A percentile compares a stretch with the other conserved stretches of the same genome.
phyloP scores from a whole-genome alignment of 768 basidiomycete genomes.

The Nidularia pulvinata region DNA sequence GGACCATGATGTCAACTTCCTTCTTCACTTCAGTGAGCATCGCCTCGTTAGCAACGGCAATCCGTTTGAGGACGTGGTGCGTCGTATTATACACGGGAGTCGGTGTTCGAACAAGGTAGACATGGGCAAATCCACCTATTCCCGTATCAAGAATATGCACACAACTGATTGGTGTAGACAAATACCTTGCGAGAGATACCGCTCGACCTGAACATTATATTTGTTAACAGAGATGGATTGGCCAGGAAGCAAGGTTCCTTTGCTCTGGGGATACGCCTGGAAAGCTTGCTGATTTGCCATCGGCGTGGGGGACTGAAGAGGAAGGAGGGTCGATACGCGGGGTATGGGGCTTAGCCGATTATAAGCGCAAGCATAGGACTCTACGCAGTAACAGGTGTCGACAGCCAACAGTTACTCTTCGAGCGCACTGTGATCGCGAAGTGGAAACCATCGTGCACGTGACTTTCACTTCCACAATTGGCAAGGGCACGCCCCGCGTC shows the following conservation, averaged over 20 bases:
- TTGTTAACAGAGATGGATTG: constrained; percentile 91
- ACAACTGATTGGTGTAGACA: constrained; percentile 6
- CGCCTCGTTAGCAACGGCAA: constrained; percentile 87
- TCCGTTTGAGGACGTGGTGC: constrained; percentile 96
- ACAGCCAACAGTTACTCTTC: no score
- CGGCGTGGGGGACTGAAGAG: not conserved
- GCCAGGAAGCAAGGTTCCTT: constrained; percentile 76
- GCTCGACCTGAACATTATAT: constrained; percentile 88
- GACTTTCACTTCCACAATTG: no score
- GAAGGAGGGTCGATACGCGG: no score
- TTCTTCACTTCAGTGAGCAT: constrained; percentile 94
- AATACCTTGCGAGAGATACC: constrained; percentile 93
- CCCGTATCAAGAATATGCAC: constrained; percentile 8
- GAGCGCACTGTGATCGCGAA: no score
- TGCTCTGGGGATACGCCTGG: constrained; percentile 50
- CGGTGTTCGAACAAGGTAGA: constrained; percentile 91
- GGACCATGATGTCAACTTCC: constrained; percentile 99
- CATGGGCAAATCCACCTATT: constrained; percentile 96
- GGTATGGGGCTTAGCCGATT: no score
- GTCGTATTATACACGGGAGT: constrained; percentile 89
- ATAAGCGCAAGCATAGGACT: no score
- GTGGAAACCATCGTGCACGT: no score
- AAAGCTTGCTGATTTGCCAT: constrained; percentile 55
- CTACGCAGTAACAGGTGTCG: no score
- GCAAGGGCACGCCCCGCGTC: no score